A percentile compares a stretch with the other conserved stretches of the same genome.
These are phyloP conservation scores for Diaporthe sp. DNA, from an alignment of 2,329 filamentous ascomycete species.

Conservation along the genomic window DNA sequence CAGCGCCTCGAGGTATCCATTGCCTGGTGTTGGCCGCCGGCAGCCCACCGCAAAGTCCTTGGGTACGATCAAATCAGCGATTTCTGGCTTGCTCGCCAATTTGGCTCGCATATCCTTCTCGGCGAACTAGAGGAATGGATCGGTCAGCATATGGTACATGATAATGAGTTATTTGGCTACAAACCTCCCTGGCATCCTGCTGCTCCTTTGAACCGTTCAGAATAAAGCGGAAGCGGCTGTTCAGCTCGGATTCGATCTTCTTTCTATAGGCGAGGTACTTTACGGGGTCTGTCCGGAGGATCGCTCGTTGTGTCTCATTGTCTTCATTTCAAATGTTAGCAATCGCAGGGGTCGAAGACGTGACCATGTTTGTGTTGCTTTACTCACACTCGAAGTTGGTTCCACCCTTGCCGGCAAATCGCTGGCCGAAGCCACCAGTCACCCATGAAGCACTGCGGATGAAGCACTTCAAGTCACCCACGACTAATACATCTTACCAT, in stretches of 20 bases:
- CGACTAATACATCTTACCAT: not conserved
- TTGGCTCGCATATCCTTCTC: slow-evolving; percentile 55
- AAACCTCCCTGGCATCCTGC: slow-evolving; percentile 27
- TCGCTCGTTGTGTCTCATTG: slow-evolving; percentile 28
- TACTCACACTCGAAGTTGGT: slow-evolving; percentile 35
- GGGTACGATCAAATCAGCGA: slow-evolving; percentile 58
- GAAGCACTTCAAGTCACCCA: slow-evolving; percentile 26
- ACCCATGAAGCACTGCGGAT: slow-evolving; percentile 33
- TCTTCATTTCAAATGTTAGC: not conserved
- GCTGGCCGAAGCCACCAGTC: slow-evolving; percentile 35
- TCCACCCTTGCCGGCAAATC: slow-evolving; percentile 29
- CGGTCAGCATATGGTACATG: not conserved
- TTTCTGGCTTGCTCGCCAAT: slow-evolving; percentile 54
- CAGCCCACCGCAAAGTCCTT: slow-evolving; percentile 57
- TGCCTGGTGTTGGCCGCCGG: slow-evolving; percentile 56
- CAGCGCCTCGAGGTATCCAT: slow-evolving; percentile 57
- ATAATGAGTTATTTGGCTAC: not conserved
- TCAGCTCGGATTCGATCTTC: slow-evolving; percentile 32
- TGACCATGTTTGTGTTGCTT: not conserved
- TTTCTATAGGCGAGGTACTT: slow-evolving; percentile 33
- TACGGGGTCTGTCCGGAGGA: slow-evolving; percentile 1
- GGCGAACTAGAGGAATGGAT: slow-evolving; percentile 36
- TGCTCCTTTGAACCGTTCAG: slow-evolving; percentile 36
- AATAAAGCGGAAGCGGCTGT: slow-evolving; percentile 29
- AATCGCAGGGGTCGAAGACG: too few relatives aligned